These are phyloP conservation scores for Nemophila menziesii DNA, from an alignment of 257 asterid genomes.

Conservation along the genomic window DNA sequence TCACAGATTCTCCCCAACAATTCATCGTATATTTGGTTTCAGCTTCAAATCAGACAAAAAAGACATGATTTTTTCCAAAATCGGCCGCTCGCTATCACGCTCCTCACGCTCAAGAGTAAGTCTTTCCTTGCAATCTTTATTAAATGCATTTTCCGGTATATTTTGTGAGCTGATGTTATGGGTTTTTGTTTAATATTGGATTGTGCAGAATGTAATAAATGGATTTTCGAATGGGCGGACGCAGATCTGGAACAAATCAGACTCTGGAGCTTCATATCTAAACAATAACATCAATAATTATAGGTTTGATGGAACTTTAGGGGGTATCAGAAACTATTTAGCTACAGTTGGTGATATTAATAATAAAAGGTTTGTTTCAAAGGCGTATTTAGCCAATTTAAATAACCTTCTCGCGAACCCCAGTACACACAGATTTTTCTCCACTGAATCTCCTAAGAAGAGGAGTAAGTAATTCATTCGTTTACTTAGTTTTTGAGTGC, in stretches of 20 bases:
- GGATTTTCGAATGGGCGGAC: slow-evolving; percentile 30
- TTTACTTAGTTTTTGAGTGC: neutral
- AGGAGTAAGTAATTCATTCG: slow-evolving; percentile 31
- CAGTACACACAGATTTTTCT: slow-evolving; percentile 38
- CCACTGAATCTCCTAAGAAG: slow-evolving; percentile 57
- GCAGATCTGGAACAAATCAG: slow-evolving; percentile 18
- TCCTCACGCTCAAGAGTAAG: slow-evolving; percentile 50
- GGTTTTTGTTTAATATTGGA: neutral
- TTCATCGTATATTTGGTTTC: neutral
- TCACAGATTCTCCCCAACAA: neutral
- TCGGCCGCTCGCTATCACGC: slow-evolving; percentile 39
- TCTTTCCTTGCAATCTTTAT: neutral
- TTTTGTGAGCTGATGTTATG: neutral
- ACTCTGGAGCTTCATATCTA: slow-evolving; percentile 20
- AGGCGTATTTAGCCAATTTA: slow-evolving; percentile 31
- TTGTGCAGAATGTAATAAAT: slow-evolving; percentile 45
- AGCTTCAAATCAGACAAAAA: neutral
- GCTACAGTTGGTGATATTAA: slow-evolving; percentile 25
- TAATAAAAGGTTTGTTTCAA: slow-evolving; percentile 18
- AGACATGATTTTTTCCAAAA: slow-evolving; percentile 44
- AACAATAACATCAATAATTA: slow-evolving; percentile 13
- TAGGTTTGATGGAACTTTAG: slow-evolving; percentile 40
- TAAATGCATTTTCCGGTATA: slow-evolving; percentile 1
- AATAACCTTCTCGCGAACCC: slow-evolving; percentile 29
- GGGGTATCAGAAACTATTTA: slow-evolving; percentile 53